Evolutionary conservation across 192 early-diverging fungal species (phyloP).

Genomic region (Phlyctochytrium bullatum): DNA sequence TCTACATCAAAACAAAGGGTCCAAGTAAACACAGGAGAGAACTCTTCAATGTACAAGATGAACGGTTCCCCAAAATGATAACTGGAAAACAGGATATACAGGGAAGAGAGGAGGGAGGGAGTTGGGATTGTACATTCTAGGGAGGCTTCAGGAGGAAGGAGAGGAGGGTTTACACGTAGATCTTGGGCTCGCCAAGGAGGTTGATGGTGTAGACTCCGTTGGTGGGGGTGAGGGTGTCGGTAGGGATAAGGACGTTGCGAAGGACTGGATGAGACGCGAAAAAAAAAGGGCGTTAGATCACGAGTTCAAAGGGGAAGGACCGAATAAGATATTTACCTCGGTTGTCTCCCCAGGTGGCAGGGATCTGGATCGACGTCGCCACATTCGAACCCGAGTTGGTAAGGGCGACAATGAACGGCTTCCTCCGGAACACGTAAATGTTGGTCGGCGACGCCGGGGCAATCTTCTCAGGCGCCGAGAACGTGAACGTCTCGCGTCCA

Average conservation of each 20-base stretch:
- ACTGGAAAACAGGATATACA: too few relatives aligned
- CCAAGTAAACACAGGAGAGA: too few relatives aligned
- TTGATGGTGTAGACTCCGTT: constrained; percentile 5
- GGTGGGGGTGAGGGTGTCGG: neutral
- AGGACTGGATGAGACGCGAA: neutral
- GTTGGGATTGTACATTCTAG: too few relatives aligned
- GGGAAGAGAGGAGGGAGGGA: too few relatives aligned
- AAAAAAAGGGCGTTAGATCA: neutral
- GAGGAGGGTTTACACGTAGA: neutral
- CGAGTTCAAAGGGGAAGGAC: neutral
- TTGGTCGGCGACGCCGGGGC: neutral
- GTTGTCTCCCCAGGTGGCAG: neutral
- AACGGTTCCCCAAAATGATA: too few relatives aligned
- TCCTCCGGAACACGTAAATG: constrained; percentile 9
- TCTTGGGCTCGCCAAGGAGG: constrained; percentile 13
- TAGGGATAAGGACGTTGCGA: constrained; percentile 3
- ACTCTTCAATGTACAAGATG: too few relatives aligned
- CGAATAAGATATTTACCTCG: neutral
- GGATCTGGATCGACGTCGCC: neutral
- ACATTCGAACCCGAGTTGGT: constrained; percentile 16
- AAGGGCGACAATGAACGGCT: constrained; percentile 16
- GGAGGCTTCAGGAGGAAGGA: too few relatives aligned
- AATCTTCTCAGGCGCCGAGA: constrained; percentile 6
- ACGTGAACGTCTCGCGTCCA: neutral
- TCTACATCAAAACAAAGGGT: too few relatives aligned